These are phyloP conservation scores for Papiliotrema nemorosa DNA, from an alignment of 1,284 basidiomycete species.

Conservation along the genomic window DNA sequence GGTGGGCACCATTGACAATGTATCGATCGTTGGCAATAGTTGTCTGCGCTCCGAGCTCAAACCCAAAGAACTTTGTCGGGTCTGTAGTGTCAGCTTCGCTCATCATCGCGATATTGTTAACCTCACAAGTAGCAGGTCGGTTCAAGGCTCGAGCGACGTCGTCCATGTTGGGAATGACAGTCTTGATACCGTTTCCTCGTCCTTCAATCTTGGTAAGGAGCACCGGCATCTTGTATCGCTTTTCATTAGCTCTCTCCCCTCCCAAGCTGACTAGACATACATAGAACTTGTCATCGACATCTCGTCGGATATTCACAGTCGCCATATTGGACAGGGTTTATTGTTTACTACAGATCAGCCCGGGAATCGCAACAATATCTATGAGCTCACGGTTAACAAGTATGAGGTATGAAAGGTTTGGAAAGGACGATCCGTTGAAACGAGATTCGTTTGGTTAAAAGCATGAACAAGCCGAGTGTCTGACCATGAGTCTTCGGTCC, in stretches of 20 bases:
- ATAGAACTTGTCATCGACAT: slow-evolving; percentile 76
- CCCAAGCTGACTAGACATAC: slow-evolving; percentile 23
- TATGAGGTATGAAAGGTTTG: slow-evolving; percentile 11
- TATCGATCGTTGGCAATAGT: slow-evolving; percentile 94
- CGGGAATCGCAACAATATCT: background rate
- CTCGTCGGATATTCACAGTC: slow-evolving; percentile 93
- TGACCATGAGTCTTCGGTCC: too few relatives aligned
- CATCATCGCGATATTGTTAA: background rate
- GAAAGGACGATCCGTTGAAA: slow-evolving; percentile 11
- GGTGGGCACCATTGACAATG: slow-evolving; percentile 97
- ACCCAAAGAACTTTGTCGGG: slow-evolving; percentile 99
- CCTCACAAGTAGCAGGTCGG: slow-evolving; percentile 74
- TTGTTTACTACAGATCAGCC: background rate
- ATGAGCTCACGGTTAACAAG: background rate
- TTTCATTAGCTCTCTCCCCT: slow-evolving; percentile 7
- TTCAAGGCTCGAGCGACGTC: slow-evolving; percentile 94
- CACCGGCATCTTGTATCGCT: slow-evolving; percentile 74
- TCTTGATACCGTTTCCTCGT: slow-evolving; percentile 99
- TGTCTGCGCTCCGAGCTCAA: slow-evolving; percentile 96
- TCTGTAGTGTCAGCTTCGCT: slow-evolving; percentile 53
- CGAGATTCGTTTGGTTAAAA: slow-evolving; percentile 12
- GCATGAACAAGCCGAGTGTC: slow-evolving; percentile 19
- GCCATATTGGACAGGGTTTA: slow-evolving; percentile 63
- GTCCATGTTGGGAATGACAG: slow-evolving; percentile 96
- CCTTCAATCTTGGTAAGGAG: slow-evolving; percentile 97